Evolutionary conservation across 805 yeast genomes (phyloP), one percentile per base, ranked within the genome.

Genomic region (Candida quercuum): DNA sequence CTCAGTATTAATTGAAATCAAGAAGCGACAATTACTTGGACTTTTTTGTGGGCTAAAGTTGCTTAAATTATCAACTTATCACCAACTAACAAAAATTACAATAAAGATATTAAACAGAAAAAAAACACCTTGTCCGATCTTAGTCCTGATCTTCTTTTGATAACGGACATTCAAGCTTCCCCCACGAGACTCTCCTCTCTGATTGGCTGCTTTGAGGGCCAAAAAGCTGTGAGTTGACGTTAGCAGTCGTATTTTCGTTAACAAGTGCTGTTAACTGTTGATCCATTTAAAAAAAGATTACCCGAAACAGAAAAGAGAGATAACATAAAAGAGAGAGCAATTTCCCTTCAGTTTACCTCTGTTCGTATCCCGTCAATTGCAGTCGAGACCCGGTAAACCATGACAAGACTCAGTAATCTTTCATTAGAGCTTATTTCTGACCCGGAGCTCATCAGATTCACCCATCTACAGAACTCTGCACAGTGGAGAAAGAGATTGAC

Each of bases 401-500:
- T 12, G 6, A 12, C 17, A 14, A 19, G 20, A 29, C 4, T 6
- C 4, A 20, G 14, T 9, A 20, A 32, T 6, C 18, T 44, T 4
- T 18, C 13, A 2, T 33, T 44, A 10, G 57, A 52, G 33, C 42
- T 47, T 25, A 24, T 22, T 24, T 25, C 46, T 1, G 58, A 65
- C 40, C 58, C 60, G 21, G 67, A 61, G 23, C 32, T 60, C n/a
- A 59, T 60, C 25, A 43, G 52, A 24, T 61, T 43, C 39, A 64
- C 71, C 14, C 70, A 64, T 35, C n/a, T 42, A 28, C 49, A 52
- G 33, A 65, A 64, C 43, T 49, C 61, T 5, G 48, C 14, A 5
- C 45, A 45, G 2, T 67, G 72, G 72, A 56, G 51, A 40, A 56
- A 62, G 9, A 44, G 45, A 32, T 42, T 63, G 22, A 55, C 60